Evolutionary conservation across 2,329 filamentous ascomycete species (phyloP).

Genomic region (Alternaria sp.): DNA sequence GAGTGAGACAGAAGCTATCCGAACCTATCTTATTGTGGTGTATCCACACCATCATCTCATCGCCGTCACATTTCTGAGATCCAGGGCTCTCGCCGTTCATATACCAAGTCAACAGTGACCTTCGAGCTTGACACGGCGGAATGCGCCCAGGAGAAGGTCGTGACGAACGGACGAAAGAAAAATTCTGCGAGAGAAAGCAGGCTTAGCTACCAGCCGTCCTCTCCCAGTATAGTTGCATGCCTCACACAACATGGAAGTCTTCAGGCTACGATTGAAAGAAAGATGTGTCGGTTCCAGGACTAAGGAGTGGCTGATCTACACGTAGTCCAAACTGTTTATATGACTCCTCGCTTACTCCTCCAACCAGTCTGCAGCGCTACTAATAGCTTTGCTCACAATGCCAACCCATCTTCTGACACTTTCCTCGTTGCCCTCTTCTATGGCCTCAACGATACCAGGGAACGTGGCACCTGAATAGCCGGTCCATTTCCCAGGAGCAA

Average conservation of each 20-base stretch:
- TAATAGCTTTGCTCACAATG: constrained; percentile 50
- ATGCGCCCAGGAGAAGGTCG: neutral
- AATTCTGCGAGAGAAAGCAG: neutral
- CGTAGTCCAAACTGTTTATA: neutral
- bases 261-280: neutral
- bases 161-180: neutral
- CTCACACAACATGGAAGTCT: neutral
- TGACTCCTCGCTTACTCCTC: constrained; percentile 17
- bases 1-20: too few relatives aligned
- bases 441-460: constrained; percentile 69
- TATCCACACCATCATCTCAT: neutral
- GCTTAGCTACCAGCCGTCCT: neutral
- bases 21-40: neutral
- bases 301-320: neutral
- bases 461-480: constrained; percentile 81
- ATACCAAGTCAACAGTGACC: neutral
- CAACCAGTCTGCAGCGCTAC: constrained; percentile 47
- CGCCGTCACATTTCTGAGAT: neutral
- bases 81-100: neutral
- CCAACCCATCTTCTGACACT: constrained; percentile 53
- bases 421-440: constrained; percentile 59
- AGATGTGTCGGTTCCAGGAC: neutral
- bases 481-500: constrained; percentile 90
- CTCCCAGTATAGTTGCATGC: neutral
- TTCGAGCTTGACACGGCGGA: neutral